A percentile compares a stretch with the other conserved stretches of the same genome.
These are phyloP conservation scores for Aspergillus panamensis DNA, from an alignment of 495 filamentous ascomycete genomes.

Conservation along the genomic window DNA sequence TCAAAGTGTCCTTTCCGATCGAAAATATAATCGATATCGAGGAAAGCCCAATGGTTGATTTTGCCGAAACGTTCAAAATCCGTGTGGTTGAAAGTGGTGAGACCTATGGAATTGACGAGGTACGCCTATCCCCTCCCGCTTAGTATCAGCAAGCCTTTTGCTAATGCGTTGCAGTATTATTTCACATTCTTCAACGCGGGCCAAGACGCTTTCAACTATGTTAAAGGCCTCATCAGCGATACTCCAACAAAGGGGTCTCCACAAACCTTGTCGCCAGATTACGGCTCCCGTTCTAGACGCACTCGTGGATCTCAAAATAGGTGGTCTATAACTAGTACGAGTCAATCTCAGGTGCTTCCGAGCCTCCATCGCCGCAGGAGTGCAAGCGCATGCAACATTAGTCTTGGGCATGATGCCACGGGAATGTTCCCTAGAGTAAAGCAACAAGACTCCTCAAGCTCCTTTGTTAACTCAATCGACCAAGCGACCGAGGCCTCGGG, in stretches of 20 bases:
- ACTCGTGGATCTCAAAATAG: constrained; percentile 27
- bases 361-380: constrained; percentile 45
- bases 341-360: constrained; percentile 24
- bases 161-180: constrained; percentile 68
- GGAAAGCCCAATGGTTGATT: constrained; percentile 84
- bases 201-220: constrained; percentile 75
- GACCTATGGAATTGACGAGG: constrained; percentile 92
- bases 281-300: constrained; percentile 17
- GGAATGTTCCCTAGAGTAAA: constrained; percentile 46
- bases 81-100: constrained; percentile 88
- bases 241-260: constrained; percentile 51
- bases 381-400: constrained; percentile 52
- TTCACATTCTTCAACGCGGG: constrained; percentile 92
- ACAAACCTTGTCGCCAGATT: constrained; percentile 25
- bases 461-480: constrained; percentile 70
- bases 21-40: constrained; percentile 90
- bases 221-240: constrained; percentile 71
- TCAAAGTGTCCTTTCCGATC: constrained; percentile 91
- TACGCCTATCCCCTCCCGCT: constrained; percentile 35
- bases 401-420: constrained; percentile 29
- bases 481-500: constrained; percentile 65
- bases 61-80: constrained; percentile 92
- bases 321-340: constrained; percentile 29
- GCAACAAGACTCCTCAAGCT: constrained; percentile 69
- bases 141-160: not conserved